phyloP scores from a whole-genome alignment of 2,329 filamentous ascomycete species.

The Cryphonectria carpinicola region DNA sequence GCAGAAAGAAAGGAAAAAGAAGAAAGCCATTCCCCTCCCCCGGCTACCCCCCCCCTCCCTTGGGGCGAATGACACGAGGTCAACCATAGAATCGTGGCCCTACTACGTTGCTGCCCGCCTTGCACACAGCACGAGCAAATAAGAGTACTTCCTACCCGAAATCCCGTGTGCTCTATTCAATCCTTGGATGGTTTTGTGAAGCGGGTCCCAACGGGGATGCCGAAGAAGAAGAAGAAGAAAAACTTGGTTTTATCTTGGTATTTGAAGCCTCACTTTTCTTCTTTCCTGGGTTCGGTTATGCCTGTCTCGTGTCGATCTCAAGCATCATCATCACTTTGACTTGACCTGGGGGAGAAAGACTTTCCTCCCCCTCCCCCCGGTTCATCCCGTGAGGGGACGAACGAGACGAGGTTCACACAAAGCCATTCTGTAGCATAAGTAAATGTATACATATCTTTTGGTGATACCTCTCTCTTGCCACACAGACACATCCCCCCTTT shows the following conservation, averaged over 20 bases:
- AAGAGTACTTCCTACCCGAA: neutral
- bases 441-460: constrained; percentile 6
- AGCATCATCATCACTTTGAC: neutral
- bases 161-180: neutral
- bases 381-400: neutral
- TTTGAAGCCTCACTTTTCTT: neutral
- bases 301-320: constrained; percentile 6
- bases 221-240: neutral
- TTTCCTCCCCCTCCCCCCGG: neutral
- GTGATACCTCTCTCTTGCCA: constrained; percentile 14
- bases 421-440: neutral
- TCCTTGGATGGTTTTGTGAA: constrained; percentile 18
- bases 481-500: too few species aligned
- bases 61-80: neutral
- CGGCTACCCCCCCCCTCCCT: neutral
- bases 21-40: too few species aligned
- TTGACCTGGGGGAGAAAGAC: neutral
- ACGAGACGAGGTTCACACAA: neutral
- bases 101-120: neutral
- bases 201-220: constrained; percentile 14
- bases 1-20: neutral
- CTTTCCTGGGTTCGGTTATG: neutral
- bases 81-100: constrained; percentile 15
- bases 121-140: neutral
- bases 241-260: neutral